Conservation (phyloP, 2,329 filamentous ascomycete genomes). For the Talaromyces marneffei region DNA sequence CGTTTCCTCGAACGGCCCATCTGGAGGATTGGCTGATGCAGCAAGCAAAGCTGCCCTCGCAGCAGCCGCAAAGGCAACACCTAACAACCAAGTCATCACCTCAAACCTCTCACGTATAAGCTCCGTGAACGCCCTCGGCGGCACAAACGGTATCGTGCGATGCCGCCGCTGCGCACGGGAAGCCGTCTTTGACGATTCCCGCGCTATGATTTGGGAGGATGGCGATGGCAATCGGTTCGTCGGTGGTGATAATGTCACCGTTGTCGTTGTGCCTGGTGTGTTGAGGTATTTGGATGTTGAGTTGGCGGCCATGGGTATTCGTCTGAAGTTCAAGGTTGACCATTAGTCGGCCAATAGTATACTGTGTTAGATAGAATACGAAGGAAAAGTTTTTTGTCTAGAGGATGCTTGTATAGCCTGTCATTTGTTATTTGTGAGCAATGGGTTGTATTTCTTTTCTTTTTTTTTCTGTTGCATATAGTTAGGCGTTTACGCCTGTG, state of each 20-base stretch:
- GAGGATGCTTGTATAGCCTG: not conserved
- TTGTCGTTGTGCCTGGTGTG: conserved; percentile 88
- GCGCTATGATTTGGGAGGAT: conserved; percentile 81
- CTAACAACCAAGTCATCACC: conserved; percentile 21
- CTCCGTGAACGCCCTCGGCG: conserved; percentile 57
- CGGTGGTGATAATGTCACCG: conserved; percentile 82
- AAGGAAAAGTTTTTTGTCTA: not conserved
- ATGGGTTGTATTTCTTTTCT: not conserved
- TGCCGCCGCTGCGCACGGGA: conserved; percentile 73
- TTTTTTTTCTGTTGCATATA: conserved; percentile 7
- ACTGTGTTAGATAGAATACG: too few species aligned
- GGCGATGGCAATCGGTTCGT: conserved; percentile 76
- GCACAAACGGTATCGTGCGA: conserved; percentile 58
- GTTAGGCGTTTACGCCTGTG: conserved; percentile 7
- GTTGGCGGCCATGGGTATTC: conserved; percentile 90
- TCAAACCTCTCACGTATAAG: conserved; percentile 34
- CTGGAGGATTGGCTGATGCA: conserved; percentile 19
- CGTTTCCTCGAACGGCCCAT: conserved; percentile 27
- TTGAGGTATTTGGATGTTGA: conserved; percentile 92
- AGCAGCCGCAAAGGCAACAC: conserved; percentile 27
- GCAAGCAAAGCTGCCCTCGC: conserved; percentile 25
- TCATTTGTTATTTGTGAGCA: not conserved
- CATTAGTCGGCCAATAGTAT: conserved; percentile 30
- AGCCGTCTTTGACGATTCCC: conserved; percentile 56
- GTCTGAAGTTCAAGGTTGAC: conserved; percentile 82